Evolutionary conservation across 768 basidiomycete genomes (phyloP).

Genomic region (Mrakia frigida): DNA sequence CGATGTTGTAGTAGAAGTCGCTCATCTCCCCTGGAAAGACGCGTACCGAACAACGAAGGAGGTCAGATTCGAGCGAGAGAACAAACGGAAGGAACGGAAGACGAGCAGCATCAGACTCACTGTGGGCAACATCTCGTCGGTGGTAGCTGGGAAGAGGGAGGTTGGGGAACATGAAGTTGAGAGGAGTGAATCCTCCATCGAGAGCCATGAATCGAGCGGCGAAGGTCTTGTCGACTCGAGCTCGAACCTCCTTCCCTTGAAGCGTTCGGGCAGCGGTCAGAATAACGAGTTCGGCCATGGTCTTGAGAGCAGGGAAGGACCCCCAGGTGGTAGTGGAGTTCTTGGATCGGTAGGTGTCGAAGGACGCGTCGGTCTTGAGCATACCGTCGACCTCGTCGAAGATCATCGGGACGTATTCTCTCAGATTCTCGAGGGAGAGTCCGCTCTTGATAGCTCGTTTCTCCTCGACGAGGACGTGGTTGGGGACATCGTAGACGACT

Average conservation of each 20-base stretch:
- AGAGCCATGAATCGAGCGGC: conserved; percentile 73
- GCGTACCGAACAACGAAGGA: too few species aligned
- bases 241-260: conserved; percentile 86
- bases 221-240: conserved; percentile 70
- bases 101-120: not conserved
- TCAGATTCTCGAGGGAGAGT: conserved; percentile 83
- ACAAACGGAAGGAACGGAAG: not conserved
- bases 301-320: conserved; percentile 64
- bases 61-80: not conserved
- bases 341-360: conserved; percentile 45
- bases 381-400: conserved; percentile 60
- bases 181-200: conserved; percentile 90
- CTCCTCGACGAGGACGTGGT: conserved; percentile 95
- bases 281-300: conserved; percentile 83
- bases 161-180: conserved; percentile 93
- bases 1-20: conserved; percentile 83
- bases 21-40: conserved; percentile 62
- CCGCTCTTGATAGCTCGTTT: conserved; percentile 88
- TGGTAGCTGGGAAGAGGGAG: conserved; percentile 87
- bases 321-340: conserved; percentile 60
- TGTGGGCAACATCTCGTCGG: conserved; percentile 79
- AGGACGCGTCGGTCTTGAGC: conserved; percentile 60
- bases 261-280: conserved; percentile 88
- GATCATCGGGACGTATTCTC: conserved; percentile 73
- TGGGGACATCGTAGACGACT: conserved; percentile 95